These are phyloP conservation scores for Pyrenochaeta sp. DNA, from an alignment of 2,329 filamentous ascomycete species.

Conservation along the genomic window DNA sequence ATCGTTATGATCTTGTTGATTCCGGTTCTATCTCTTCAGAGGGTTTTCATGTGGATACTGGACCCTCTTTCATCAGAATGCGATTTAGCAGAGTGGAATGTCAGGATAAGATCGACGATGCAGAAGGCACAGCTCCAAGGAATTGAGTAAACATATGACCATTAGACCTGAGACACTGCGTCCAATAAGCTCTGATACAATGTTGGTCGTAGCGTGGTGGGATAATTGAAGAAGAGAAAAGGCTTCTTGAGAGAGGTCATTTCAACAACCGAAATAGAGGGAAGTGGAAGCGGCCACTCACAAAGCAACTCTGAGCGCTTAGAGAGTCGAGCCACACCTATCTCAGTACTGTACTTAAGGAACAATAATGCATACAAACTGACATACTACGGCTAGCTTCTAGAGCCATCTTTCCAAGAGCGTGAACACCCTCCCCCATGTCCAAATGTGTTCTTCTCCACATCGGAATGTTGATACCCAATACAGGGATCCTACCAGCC, in stretches of 20 bases:
- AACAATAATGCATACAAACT: neutral
- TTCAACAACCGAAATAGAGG: neutral
- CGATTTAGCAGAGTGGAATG: neutral
- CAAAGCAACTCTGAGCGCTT: neutral
- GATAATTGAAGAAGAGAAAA: neutral
- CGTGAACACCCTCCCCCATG: neutral
- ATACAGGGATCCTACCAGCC: neutral
- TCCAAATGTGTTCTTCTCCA: too few species aligned
- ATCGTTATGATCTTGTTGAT: slow-evolving; percentile 14
- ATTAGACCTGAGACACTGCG: neutral
- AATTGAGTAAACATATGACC: neutral
- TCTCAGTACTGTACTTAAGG: neutral
- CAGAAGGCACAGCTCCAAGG: neutral
- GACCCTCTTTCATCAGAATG: neutral
- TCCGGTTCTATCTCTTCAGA: slow-evolving; percentile 4
- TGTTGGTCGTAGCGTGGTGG: neutral
- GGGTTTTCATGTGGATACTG: neutral
- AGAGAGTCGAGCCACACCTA: neutral
- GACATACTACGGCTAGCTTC: neutral
- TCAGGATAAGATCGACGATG: neutral
- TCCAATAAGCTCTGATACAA: neutral
- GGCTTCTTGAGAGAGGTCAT: neutral
- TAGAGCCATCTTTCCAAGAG: neutral
- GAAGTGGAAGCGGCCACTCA: neutral
- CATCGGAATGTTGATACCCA: too few species aligned